phyloP scores from a whole-genome alignment of 2,329 filamentous ascomycete species.

The Emergomyces orientalis region DNA sequence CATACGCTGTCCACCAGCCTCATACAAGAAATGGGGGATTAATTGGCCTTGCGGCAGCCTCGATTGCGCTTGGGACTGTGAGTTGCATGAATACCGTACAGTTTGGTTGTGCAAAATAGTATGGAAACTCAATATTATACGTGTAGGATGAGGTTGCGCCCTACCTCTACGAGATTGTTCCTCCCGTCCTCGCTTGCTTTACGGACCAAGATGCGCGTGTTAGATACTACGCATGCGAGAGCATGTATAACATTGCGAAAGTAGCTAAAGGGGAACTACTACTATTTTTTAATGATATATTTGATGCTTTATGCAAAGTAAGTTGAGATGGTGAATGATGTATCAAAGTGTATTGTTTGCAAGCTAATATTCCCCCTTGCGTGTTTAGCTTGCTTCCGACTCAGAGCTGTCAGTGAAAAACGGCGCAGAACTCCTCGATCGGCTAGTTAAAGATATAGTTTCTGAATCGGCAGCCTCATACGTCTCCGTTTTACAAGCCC shows the following conservation, averaged over 20 bases:
- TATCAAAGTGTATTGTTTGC: not conserved
- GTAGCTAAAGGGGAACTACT: constrained; percentile 96
- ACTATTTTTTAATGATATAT: constrained; percentile 96
- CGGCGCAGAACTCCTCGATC: constrained; percentile 87
- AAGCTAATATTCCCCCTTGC: not conserved
- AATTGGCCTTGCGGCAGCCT: constrained; percentile 89
- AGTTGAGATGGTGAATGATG: constrained; percentile 14
- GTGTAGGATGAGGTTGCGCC: constrained; percentile 68
- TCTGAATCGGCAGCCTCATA: constrained; percentile 92
- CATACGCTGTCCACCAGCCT: constrained; percentile 92
- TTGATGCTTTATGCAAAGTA: constrained; percentile 94
- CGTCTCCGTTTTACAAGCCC: constrained; percentile 70
- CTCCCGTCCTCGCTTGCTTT: constrained; percentile 93
- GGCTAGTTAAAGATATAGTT: constrained; percentile 91
- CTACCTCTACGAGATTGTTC: constrained; percentile 88
- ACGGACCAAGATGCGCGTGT: constrained; percentile 96
- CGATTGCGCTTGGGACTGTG: constrained; percentile 88
- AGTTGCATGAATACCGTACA: constrained; percentile 30
- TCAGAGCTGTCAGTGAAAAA: constrained; percentile 97
- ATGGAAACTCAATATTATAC: constrained; percentile 9
- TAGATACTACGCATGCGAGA: constrained; percentile 96
- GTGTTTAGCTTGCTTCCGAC: constrained; percentile 72
- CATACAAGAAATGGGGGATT: constrained; percentile 93
- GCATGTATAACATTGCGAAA: constrained; percentile 99
- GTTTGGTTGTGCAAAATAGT: not conserved